Evolutionary conservation across 768 basidiomycete genomes (phyloP), one percentile per base, ranked within the genome.

Genomic region (Boletus barrowsii): DNA sequence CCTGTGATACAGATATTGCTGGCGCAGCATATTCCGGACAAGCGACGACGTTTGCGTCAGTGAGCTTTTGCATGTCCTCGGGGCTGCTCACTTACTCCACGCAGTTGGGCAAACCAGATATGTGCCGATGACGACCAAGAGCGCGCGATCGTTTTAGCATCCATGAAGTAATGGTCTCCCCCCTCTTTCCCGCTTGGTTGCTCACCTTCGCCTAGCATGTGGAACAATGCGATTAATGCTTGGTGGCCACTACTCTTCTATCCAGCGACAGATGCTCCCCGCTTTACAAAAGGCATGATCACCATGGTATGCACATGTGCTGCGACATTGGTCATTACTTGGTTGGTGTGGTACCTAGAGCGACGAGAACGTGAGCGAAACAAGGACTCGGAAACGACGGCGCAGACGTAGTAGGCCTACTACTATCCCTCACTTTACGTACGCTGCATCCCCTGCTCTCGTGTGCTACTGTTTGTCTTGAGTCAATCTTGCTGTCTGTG

Each of bases 41-140:
- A 64, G 89, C 87, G 7, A 83, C 81, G 17, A 90, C 87, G 24
- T 89, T 90, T 62, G 83, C 84, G 79, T 84, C 58, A 49, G 81
- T 74, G 18, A 30, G 33, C 45, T 15, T 15, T 42, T 35, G 30
- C 32, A 37, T 15, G 20, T 45, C 24, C 33, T 32, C 30, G 4
- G 17, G 22, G 10, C n/a, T 47, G 36, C 10, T 46, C 35, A 44
- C 56, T 57, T 43, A 55, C 24, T 36, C 20, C 56, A 22, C 50
- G 18, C 58, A 84, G 83, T 14, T 89, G 89, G 88, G 86, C 87
- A n/a, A 90, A 90, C 66, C 84, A 87, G 63, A 79, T 87, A 47
- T 85, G 84, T 53, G 79, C 82, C 26, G 83, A 87, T 59, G 85
- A 90, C 67, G 76, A 84, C 61, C 82, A 84, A 65, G 84, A 87